Evolutionary conservation across 805 yeast genomes (phyloP).

Genomic region (Metschnikowia rubicola): DNA sequence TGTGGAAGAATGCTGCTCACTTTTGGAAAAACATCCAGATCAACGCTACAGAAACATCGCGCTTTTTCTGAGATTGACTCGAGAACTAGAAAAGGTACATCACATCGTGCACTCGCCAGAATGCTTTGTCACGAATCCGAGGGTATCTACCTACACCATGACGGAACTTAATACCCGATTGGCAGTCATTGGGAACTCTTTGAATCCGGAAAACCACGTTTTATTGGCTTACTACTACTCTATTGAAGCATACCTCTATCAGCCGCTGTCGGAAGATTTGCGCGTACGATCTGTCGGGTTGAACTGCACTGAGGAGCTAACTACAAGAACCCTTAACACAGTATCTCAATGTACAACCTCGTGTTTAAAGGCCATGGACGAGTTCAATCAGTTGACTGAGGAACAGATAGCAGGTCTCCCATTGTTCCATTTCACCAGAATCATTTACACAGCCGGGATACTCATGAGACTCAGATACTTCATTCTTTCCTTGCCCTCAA

Average conservation of each 20-base stretch:
- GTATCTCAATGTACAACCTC: slow-evolving; percentile 51
- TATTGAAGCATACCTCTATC: slow-evolving; percentile 64
- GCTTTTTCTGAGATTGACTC: slow-evolving; percentile 54
- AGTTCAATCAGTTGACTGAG: slow-evolving; percentile 42
- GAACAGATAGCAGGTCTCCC: slow-evolving; percentile 57
- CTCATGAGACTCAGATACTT: slow-evolving; percentile 54
- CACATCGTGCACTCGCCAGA: slow-evolving; percentile 43
- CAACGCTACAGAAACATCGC: slow-evolving; percentile 45
- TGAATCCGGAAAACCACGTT: slow-evolving; percentile 38
- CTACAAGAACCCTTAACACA: slow-evolving; percentile 35
- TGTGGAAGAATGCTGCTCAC: slow-evolving; percentile 56
- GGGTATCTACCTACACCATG: slow-evolving; percentile 37
- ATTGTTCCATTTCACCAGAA: slow-evolving; percentile 51
- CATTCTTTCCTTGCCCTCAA: slow-evolving; percentile 50
- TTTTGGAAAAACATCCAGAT: slow-evolving; percentile 39
- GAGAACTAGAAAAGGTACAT: slow-evolving; percentile 60
- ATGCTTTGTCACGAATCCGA: slow-evolving; percentile 18
- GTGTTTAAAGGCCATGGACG: slow-evolving; percentile 49
- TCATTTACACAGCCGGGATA: slow-evolving; percentile 65
- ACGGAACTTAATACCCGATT: slow-evolving; percentile 50
- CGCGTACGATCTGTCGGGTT: slow-evolving; percentile 6
- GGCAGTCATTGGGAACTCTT: slow-evolving; percentile 34
- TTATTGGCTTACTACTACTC: slow-evolving; percentile 53
- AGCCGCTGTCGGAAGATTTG: slow-evolving; percentile 41
- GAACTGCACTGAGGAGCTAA: slow-evolving; percentile 17